Conservation (phyloP, 768 basidiomycete species). For the Leucocoprinus sp. region DNA sequence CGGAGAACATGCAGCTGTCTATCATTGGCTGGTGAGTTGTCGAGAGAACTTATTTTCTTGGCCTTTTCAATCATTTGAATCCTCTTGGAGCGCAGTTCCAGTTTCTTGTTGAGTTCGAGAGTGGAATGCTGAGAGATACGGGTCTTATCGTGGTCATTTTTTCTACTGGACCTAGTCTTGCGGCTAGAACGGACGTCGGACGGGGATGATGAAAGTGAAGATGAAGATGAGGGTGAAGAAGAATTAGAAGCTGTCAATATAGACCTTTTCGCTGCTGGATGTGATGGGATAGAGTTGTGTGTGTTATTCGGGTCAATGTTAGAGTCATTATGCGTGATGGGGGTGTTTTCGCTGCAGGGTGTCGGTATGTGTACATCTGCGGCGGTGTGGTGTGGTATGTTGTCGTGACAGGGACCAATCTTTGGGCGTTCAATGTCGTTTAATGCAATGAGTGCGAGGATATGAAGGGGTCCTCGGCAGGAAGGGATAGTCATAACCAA, state of each 20-base stretch:
- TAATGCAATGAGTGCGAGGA: conserved; percentile 29
- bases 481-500: conserved; percentile 22
- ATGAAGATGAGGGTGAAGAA: conserved; percentile 20
- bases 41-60: conserved; percentile 33
- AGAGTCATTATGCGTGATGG: conserved; percentile 17
- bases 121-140: conserved; percentile 19
- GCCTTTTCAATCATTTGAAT: conserved; percentile 29
- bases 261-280: background rate
- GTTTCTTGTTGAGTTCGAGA: conserved; percentile 18
- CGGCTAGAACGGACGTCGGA: conserved; percentile 18
- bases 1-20: conserved; percentile 50
- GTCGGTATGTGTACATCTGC: conserved; percentile 16
- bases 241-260: conserved; percentile 19
- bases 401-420: conserved; percentile 12
- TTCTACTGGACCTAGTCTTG: conserved; percentile 14
- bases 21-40: conserved; percentile 48
- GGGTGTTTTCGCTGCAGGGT: conserved; percentile 12
- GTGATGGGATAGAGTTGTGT: conserved; percentile 12
- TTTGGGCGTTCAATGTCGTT: conserved; percentile 16
- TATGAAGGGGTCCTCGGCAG: conserved; percentile 25
- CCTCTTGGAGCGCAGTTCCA: conserved; percentile 25
- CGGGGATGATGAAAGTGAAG: conserved; percentile 17
- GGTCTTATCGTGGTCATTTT: conserved; percentile 12
- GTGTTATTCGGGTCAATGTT: conserved; percentile 14
- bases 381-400: conserved; percentile 10